A percentile compares a stretch with the other conserved stretches of the same genome.
phyloP scores from a whole-genome alignment of 768 basidiomycete species.

The Xerocomellus amylosporus region DNA sequence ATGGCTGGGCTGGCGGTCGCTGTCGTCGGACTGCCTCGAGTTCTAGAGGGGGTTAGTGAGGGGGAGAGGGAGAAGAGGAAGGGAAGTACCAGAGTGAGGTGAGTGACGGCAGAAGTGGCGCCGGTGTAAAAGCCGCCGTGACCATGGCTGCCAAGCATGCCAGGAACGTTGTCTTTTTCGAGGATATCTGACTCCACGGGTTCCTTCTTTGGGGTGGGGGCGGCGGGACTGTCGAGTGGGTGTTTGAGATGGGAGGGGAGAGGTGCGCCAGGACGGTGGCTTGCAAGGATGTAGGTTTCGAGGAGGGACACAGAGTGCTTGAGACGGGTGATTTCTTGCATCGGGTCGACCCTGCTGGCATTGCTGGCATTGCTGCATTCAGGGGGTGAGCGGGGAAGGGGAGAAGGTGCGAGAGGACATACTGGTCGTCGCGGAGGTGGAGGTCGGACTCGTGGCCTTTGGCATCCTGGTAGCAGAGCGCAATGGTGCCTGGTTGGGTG shows the following conservation, averaged over 20 bases:
- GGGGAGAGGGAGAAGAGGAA: conserved; percentile 8
- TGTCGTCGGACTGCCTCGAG: conserved; percentile 50
- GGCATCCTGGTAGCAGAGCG: conserved; percentile 76
- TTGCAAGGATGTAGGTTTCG: conserved; percentile 35
- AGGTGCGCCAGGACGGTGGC: conserved; percentile 24
- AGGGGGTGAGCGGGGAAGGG: conserved; percentile 39
- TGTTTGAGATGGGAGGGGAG: conserved; percentile 30
- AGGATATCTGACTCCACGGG: conserved; percentile 44
- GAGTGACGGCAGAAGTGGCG: conserved; percentile 72
- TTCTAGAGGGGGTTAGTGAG: conserved; percentile 34
- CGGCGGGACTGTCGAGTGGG: conserved; percentile 20
- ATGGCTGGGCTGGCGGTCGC: conserved; percentile 50
- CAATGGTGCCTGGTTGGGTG: conserved; percentile 61
- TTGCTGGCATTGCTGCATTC: conserved; percentile 30
- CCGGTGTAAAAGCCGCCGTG: conserved; percentile 74
- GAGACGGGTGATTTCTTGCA: conserved; percentile 40
- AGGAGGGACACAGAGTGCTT: conserved; percentile 41
- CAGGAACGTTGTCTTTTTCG: conserved; percentile 52
- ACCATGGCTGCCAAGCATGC: conserved; percentile 62
- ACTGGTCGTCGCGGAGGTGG: conserved; percentile 54
- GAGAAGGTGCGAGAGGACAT: conserved; percentile 1
- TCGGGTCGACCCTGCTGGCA: conserved; percentile 36
- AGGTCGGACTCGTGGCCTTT: conserved; percentile 58
- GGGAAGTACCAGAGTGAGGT: conserved; percentile 55
- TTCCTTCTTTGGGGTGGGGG: conserved; percentile 53